These are phyloP conservation scores for Fomitopsis palustris DNA, from an alignment of 1,284 basidiomycete genomes.

Conservation along the genomic window DNA sequence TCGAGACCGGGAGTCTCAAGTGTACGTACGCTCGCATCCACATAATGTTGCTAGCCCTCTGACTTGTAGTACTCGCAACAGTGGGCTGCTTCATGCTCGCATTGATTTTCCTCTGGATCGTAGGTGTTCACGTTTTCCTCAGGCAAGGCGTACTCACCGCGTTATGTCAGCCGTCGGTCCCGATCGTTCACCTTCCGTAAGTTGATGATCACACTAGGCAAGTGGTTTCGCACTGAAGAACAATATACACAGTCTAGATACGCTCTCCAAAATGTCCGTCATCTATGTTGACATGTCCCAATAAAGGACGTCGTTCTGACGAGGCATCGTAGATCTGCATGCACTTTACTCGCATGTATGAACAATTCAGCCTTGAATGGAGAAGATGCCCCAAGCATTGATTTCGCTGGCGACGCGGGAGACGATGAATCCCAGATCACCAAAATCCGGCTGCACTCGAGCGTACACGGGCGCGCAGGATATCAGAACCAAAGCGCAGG, in stretches of 20 bases:
- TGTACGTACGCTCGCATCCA: not conserved
- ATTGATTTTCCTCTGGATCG: not conserved
- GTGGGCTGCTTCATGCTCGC: not conserved
- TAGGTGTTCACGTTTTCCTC: too few relatives aligned
- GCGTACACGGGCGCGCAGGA: not conserved
- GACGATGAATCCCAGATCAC: not conserved
- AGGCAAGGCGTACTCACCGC: too few relatives aligned
- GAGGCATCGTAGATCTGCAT: not conserved
- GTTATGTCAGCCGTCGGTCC: too few relatives aligned
- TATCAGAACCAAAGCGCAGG: not conserved
- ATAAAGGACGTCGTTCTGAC: not conserved
- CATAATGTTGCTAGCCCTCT: too few relatives aligned
- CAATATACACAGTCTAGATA: not conserved
- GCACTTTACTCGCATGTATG: not conserved
- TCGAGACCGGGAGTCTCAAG: not conserved
- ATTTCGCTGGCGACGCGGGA: not conserved
- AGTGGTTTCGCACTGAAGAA: not conserved
- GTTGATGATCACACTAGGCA: not conserved
- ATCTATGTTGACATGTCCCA: too few relatives aligned
- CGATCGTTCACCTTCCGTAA: not conserved
- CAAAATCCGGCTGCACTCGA: not conserved
- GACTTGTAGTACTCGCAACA: not conserved
- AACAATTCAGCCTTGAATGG: not conserved
- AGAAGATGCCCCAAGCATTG: not conserved
- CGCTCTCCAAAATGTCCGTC: not conserved